Base-by-base conservation (phyloP, 306 rosid genomes). In the Cucumis hystrix region DNA sequence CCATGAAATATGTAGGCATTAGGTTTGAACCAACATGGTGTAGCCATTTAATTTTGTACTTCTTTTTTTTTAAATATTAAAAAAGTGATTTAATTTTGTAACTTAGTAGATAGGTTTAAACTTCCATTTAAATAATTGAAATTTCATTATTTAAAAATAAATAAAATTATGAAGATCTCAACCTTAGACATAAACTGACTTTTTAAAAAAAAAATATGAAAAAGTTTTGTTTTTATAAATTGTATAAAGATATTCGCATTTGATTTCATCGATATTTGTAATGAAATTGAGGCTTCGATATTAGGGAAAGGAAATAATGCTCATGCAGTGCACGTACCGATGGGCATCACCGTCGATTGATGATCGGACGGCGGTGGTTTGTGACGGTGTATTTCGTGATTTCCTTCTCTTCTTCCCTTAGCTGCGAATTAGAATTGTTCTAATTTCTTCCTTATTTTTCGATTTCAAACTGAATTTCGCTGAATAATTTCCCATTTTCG, bases 351-450 rank as follows among this genome's bases (percentile, higher is more conserved):
- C 75, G 75, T 69, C 57, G 1, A 69, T 69, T 69, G 1, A 45
- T 13, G 17, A 69, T 69, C 75, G 39, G 58, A 69, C 58, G 75
- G 75, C 57, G 57, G 12, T 69, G 57, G 20, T 45, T 69, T 62
- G 68, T 30, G 68, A 37, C 12, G 17, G 71, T 3, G n/a, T 37
- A 8, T 73, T 15, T 55, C 18, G 54, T 47, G 54, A 10, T 33
- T 33, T 33, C 37, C 37, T 33, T 4, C 37, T 8, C 9, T 43
- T 11, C 54, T 15, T 23, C 25, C 25, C 72, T 45, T 45, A 33
- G 9, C 15, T 16, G 54, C 49, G 58, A 64, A 77, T 63, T 77
- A 74, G 58, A 64, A 77, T 63, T 77, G 80, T 49, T 77, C 61
- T 64, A n/a, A 65, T 35, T 35, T 17, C 69, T 57, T 80, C 76